Evolutionary conservation across 73 alveolate species (phyloP).

Genomic region (Paramecium pentaurelia): DNA sequence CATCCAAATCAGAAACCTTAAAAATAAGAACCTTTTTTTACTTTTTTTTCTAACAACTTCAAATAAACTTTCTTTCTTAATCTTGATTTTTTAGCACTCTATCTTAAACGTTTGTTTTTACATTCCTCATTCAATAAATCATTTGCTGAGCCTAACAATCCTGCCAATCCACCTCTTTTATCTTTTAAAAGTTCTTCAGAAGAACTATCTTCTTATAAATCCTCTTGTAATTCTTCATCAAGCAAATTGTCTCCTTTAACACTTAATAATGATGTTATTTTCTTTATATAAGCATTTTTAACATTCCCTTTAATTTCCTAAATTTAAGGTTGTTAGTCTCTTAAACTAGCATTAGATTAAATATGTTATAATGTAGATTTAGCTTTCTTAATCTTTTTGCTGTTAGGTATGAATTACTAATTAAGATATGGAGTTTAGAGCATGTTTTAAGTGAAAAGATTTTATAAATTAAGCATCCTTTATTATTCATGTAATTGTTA

Average conservation of each 20-base stretch:
- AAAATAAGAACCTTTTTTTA: background rate
- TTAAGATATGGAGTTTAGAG: background rate
- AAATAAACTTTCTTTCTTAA: slow-evolving; percentile 61
- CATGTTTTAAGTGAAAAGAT: background rate
- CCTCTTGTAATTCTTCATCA: background rate
- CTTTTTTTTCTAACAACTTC: slow-evolving; percentile 52
- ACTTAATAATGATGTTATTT: slow-evolving; percentile 45
- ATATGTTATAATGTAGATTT: background rate
- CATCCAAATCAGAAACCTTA: slow-evolving; percentile 45
- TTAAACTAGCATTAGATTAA: background rate
- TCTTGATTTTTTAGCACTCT: slow-evolving; percentile 61
- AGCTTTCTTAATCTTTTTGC: background rate
- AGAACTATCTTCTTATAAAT: background rate
- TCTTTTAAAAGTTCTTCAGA: background rate
- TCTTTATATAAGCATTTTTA: slow-evolving; percentile 53
- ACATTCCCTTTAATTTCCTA: slow-evolving; percentile 52
- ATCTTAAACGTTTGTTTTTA: background rate
- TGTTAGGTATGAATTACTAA: background rate
- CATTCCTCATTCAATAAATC: background rate
- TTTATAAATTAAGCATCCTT: background rate
- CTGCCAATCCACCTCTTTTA: background rate
- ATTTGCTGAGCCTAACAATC: background rate
- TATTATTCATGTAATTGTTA: slow-evolving; percentile 1
- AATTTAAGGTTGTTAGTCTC: background rate
- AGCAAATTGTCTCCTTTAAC: slow-evolving; percentile 7